A percentile compares a stretch with the other conserved stretches of the same genome.
These are phyloP conservation scores for Dioszegia crocea DNA, from an alignment of 768 basidiomycete species.

Conservation along the genomic window DNA sequence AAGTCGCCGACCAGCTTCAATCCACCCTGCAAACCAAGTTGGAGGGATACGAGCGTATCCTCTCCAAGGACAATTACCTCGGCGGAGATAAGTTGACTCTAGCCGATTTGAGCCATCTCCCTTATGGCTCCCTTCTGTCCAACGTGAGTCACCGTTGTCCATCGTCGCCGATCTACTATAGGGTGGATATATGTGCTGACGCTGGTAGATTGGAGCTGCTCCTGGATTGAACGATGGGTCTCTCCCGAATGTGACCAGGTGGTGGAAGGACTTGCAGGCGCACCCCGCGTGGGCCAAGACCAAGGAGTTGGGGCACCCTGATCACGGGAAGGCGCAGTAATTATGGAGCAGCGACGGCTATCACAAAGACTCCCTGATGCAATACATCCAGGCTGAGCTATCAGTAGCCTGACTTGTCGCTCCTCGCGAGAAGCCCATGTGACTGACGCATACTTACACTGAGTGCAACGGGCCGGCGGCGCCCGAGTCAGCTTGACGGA, in stretches of 20 bases:
- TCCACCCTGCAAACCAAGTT: slow-evolving; percentile 50
- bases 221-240: slow-evolving; percentile 19
- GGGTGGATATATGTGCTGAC: background rate
- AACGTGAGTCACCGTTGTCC: background rate
- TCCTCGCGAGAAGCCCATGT: too few relatives aligned
- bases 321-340: slow-evolving; percentile 2
- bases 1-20: slow-evolving; percentile 43
- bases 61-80: slow-evolving; percentile 58
- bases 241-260: slow-evolving; percentile 18
- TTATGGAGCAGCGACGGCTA: too few relatives aligned
- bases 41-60: slow-evolving; percentile 59
- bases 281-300: slow-evolving; percentile 9
- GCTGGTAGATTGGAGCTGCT: slow-evolving; percentile 3
- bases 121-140: slow-evolving; percentile 48
- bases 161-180: too few relatives aligned
- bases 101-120: slow-evolving; percentile 61
- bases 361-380: too few relatives aligned
- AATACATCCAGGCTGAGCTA: too few relatives aligned
- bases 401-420: too few relatives aligned
- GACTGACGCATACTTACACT: too few relatives aligned
- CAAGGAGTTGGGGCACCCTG: slow-evolving; percentile 1
- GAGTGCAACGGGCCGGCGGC: too few relatives aligned
- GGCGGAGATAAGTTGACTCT: slow-evolving; percentile 56
- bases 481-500: too few relatives aligned
- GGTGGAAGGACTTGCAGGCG: slow-evolving; percentile 23